Percentiles rank a stretch among this genome's conserved stretches.
Evolutionary conservation across 2,329 filamentous ascomycete genomes (phyloP).

Genomic region (Rhynchosporium graminicola): DNA sequence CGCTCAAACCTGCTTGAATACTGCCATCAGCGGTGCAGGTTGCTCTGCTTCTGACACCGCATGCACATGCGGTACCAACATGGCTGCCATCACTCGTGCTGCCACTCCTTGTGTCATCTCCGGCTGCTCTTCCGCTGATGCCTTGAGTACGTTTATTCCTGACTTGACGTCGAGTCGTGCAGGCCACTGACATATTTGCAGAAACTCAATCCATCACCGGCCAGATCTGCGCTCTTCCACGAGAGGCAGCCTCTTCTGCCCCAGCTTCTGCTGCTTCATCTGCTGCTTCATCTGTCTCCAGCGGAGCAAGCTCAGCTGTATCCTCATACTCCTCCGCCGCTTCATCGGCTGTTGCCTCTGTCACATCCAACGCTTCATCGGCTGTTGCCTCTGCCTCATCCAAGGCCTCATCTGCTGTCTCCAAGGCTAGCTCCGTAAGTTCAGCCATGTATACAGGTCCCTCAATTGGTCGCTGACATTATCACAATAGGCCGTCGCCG

Average conservation of each 20-base stretch:
- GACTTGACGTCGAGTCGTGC: background rate
- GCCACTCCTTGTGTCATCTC: conserved; percentile 33
- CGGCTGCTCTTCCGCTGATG: conserved; percentile 28
- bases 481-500: background rate
- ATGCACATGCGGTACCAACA: conserved; percentile 32
- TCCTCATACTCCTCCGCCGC: background rate
- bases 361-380: background rate
- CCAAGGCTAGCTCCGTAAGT: conserved; percentile 7
- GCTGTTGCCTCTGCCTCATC: background rate
- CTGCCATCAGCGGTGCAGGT: conserved; percentile 24
- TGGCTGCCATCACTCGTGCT: conserved; percentile 23
- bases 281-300: conserved; percentile 1
- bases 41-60: conserved; percentile 30
- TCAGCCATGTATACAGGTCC: too few species aligned
- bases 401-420: conserved; percentile 18
- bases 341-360: background rate
- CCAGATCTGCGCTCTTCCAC: conserved; percentile 27
- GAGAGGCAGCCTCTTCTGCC: conserved; percentile 3
- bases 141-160: conserved; percentile 29
- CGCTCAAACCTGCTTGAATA: conserved; percentile 28
- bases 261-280: conserved; percentile 7
- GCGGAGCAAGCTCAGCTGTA: conserved; percentile 2
- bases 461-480: background rate
- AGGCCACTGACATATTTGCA: conserved; percentile 12
- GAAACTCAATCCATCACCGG: conserved; percentile 23